Base-by-base conservation (phyloP, 2,329 filamentous ascomycete genomes). In the Fusarium papillatum region DNA sequence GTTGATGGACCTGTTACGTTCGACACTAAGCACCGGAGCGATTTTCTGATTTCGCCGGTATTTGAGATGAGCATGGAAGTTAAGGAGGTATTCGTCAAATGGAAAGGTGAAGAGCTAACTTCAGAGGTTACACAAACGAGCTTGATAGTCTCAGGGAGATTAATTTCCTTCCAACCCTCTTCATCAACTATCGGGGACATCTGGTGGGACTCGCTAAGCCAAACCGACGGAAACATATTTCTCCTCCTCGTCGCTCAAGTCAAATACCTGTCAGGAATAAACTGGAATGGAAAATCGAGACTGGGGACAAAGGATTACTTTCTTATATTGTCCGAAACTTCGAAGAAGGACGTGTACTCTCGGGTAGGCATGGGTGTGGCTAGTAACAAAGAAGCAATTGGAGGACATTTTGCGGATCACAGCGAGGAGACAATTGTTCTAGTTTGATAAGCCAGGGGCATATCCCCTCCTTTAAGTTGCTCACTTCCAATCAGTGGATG, bases 31-130 rank as follows among this genome's bases (percentile, higher is more conserved):
- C 16, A 19, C 9, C 48, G 24, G 10, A 19, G 24, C 3, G 3
- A 2, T 53, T 19, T 53, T 16, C 48, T 9, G 24, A 3, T 1
- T 11, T 16, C 16, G 3, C 3, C 2, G 16, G 16, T 0, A 7
- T 11, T 11, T 2, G 1, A 11, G 16, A 53, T 29, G 16, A 5
- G 4, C 5, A 50, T 50, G 24, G 2, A 19, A 29, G 24, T 53
- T 6, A 4, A 19, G 9, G 5, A 8, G 9, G 48, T 3, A 17
- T 7, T 7, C 2, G 48, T 53, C 17, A n/a, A 2, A 19, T 53
- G 48, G 48, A 13, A 53, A 13, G 16, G 48, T 3, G 3, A 17
- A 19, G 48, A 19, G 26, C 17, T 53, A 4, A 53, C 26, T 31
- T 26, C 48, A 29, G 3, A 13, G 48, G 26, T 31, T 3, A n/a